Percentiles rank a stretch among this genome's conserved stretches.
These are phyloP conservation scores for Rhizoclosmatium sp. DNA, from an alignment of 192 early-diverging fungal species.

Conservation along the genomic window DNA sequence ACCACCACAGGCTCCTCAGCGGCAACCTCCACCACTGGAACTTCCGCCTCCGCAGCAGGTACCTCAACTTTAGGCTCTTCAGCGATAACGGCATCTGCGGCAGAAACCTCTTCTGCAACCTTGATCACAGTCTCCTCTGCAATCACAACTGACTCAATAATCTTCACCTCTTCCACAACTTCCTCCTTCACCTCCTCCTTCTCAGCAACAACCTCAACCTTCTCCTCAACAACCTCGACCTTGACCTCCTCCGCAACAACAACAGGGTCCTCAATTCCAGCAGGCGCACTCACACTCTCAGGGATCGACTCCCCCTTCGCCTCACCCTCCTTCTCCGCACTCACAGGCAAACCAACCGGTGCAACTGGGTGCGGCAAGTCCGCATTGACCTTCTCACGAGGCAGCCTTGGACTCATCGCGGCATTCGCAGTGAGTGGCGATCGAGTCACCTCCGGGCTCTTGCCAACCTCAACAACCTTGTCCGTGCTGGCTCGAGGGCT, in stretches of 20 bases:
- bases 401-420: not conserved
- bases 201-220: not conserved
- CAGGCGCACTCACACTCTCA: not conserved
- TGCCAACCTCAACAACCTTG: no score
- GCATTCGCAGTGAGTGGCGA: not conserved
- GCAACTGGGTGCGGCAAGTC: not conserved
- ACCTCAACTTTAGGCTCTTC: not conserved
- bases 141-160: no score
- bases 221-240: not conserved
- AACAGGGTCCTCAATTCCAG: not conserved
- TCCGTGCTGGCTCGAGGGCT: not conserved
- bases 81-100: not conserved
- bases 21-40: not conserved
- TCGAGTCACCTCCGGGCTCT: no score
- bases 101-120: not conserved
- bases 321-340: not conserved
- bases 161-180: not conserved
- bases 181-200: not conserved
- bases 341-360: not conserved
- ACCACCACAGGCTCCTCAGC: not conserved
- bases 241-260: not conserved
- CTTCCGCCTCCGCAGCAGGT: no score
- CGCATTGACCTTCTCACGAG: not conserved
- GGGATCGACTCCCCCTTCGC: not conserved
- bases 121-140: no score